Conservation (phyloP, 139 green algal genomes). For the Trebouxia sp. region DNA sequence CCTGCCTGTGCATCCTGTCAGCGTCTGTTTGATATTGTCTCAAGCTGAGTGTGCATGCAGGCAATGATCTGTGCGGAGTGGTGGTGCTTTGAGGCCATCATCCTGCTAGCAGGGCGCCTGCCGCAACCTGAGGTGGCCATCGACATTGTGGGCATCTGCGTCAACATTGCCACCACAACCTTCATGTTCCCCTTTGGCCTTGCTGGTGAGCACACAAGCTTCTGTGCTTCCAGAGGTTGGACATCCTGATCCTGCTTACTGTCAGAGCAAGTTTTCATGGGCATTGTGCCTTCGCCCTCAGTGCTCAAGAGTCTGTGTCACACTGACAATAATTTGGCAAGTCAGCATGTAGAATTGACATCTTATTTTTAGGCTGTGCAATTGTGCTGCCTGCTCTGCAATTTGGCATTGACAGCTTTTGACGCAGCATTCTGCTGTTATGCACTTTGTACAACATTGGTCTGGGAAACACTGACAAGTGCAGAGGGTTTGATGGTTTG, state of each 20-base stretch:
- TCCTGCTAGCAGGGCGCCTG: constrained; percentile 58
- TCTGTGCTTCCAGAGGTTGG: background rate
- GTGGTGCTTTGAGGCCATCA: constrained; percentile 70
- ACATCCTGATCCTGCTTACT: background rate
- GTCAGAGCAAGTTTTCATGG: background rate
- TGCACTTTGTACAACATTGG: too few species aligned
- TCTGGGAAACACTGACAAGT: too few species aligned
- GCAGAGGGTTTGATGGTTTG: constrained; percentile 3
- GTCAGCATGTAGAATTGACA: too few species aligned
- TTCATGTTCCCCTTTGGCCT: constrained; percentile 66
- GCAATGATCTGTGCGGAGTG: constrained; percentile 30
- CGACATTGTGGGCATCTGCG: constrained; percentile 72
- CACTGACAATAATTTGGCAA: too few species aligned
- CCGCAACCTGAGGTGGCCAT: constrained; percentile 55
- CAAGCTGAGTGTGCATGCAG: background rate
- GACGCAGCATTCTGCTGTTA: too few species aligned
- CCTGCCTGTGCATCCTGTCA: background rate
- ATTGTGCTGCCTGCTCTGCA: too few species aligned
- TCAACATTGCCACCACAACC: constrained; percentile 66
- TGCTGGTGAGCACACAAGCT: background rate
- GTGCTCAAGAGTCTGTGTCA: too few species aligned
- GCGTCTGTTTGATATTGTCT: too few species aligned
- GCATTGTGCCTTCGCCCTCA: too few species aligned
- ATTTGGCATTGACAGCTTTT: too few species aligned
- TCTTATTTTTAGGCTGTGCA: too few species aligned